Conservation (phyloP, 2,329 filamentous ascomycete species). For the Bipolaris bicolor region DNA sequence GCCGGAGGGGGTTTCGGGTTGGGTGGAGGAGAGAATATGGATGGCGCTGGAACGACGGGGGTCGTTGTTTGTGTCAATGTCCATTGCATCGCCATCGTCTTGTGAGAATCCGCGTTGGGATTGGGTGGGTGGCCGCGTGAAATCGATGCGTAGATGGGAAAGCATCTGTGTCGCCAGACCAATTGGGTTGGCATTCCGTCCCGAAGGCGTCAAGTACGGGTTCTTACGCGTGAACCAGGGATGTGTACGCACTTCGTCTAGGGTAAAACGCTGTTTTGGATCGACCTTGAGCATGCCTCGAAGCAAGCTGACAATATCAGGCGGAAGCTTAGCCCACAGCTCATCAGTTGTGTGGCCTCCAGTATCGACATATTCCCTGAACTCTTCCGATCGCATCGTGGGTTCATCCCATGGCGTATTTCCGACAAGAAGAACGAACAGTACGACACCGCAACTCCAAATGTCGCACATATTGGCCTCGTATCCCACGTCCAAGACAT, state of each 20-base stretch:
- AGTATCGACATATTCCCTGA: slow-evolving; percentile 80
- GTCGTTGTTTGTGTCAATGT: slow-evolving; percentile 71
- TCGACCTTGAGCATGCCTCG: slow-evolving; percentile 93
- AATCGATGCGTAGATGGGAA: slow-evolving; percentile 86
- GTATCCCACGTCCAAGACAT: slow-evolving; percentile 65
- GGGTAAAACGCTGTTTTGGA: slow-evolving; percentile 75
- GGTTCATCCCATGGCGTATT: slow-evolving; percentile 99
- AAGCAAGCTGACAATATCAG: slow-evolving; percentile 77
- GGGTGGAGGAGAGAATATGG: slow-evolving; percentile 74
- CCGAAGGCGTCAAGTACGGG: slow-evolving; percentile 73
- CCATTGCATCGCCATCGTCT: slow-evolving; percentile 39
- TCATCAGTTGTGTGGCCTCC: slow-evolving; percentile 83
- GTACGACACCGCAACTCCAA: slow-evolving; percentile 97
- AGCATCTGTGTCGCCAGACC: slow-evolving; percentile 94
- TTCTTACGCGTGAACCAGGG: slow-evolving; percentile 93
- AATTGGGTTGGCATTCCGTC: slow-evolving; percentile 77
- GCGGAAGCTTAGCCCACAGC: slow-evolving; percentile 80
- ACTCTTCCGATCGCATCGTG: slow-evolving; percentile 85
- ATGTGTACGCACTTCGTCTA: slow-evolving; percentile 84
- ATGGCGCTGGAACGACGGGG: slow-evolving; percentile 44
- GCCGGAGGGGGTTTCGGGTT: slow-evolving; percentile 77
- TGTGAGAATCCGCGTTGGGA: slow-evolving; percentile 52
- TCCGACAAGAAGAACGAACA: slow-evolving; percentile 92
- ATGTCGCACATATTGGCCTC: slow-evolving; percentile 84
- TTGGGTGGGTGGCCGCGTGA: slow-evolving; percentile 69